These are phyloP conservation scores for Dillenia suffruticosa DNA, from an alignment of 164 flowering plant genomes.

Conservation along the genomic window DNA sequence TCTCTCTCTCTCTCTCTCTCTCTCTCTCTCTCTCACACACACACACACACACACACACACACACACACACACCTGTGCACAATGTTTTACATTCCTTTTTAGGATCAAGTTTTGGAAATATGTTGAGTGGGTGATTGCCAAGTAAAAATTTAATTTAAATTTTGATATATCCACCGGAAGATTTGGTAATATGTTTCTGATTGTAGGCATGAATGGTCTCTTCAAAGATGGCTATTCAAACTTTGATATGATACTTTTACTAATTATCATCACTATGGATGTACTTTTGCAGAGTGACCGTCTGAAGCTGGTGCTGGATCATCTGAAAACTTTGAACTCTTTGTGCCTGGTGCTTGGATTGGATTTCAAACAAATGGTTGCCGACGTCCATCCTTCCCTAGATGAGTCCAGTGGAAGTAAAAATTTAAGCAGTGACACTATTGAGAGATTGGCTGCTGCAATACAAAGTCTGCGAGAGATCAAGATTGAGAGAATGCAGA, in stretches of 20 bases:
- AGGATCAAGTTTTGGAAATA: no score
- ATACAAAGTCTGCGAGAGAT: conserved; percentile 44
- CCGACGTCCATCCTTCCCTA: conserved; percentile 51
- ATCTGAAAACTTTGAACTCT: conserved; percentile 37
- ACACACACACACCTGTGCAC: no score
- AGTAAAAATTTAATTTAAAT: no score
- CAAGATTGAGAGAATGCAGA: conserved; percentile 59
- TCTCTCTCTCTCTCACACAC: no score
- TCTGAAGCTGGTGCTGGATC: conserved; percentile 50
- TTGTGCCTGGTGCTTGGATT: conserved; percentile 71
- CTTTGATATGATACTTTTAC: no score
- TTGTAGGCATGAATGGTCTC: no score
- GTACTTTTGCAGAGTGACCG: conserved; percentile 47
- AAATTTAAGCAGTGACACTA: conserved; percentile 42
- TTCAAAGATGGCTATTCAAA: no score
- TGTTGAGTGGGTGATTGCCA: no score
- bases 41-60: no score
- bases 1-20: not conserved
- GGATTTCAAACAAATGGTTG: conserved; percentile 47
- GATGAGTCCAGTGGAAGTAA: conserved; percentile 38
- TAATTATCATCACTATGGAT: no score
- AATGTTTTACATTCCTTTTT: not conserved
- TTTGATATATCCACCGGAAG: no score
- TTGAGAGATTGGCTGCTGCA: conserved; percentile 36
- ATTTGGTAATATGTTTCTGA: no score